Evolutionary conservation across 2,329 filamentous ascomycete species (phyloP).

Genomic region (Colletotrichum sp.): DNA sequence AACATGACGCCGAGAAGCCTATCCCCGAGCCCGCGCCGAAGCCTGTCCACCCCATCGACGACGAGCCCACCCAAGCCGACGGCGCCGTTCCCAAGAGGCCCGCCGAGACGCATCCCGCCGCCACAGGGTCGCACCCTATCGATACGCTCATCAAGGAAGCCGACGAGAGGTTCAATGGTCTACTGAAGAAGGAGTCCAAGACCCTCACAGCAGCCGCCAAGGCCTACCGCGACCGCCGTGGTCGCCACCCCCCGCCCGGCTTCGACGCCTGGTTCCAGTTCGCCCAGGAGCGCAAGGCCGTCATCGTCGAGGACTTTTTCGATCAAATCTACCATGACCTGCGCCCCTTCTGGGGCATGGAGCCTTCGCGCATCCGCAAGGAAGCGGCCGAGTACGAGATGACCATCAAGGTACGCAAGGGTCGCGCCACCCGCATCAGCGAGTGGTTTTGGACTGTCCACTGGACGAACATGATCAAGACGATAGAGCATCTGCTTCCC

Average conservation of each 20-base stretch:
- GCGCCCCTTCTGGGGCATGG: conserved; percentile 59
- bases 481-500: conserved; percentile 61
- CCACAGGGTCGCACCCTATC: conserved; percentile 43
- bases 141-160: conserved; percentile 48
- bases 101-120: conserved; percentile 14
- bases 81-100: conserved; percentile 2
- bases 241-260: conserved; percentile 54
- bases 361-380: conserved; percentile 52
- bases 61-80: background rate
- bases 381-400: conserved; percentile 63
- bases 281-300: conserved; percentile 43
- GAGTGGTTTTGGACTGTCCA: conserved; percentile 65
- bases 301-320: conserved; percentile 54
- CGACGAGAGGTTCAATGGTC: conserved; percentile 39
- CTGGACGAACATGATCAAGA: conserved; percentile 58
- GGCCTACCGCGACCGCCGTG: conserved; percentile 49
- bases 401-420: conserved; percentile 63
- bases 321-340: conserved; percentile 60
- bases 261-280: conserved; percentile 54
- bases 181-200: conserved; percentile 45
- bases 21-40: conserved; percentile 4
- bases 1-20: conserved; percentile 6
- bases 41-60: background rate
- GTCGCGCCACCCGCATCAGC: conserved; percentile 54
- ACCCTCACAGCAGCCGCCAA: conserved; percentile 50